Evolutionary conservation across 441 rosid species (phyloP).

Genomic region (Geranium incanum): DNA sequence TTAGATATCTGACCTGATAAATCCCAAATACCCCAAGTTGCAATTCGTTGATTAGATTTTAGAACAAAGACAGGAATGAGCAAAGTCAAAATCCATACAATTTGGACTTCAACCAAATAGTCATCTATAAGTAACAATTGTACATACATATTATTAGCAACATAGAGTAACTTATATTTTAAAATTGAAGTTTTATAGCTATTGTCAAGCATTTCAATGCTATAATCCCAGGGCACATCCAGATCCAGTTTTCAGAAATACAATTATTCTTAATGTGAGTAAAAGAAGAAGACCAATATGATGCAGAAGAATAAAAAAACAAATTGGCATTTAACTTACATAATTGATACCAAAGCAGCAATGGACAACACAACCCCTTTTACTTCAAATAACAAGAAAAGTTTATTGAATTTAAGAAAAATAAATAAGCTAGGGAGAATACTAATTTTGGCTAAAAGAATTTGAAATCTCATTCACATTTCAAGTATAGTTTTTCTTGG

Average conservation of each 20-base stretch:
- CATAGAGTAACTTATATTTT: neutral
- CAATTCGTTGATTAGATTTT: neutral
- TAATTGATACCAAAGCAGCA: neutral
- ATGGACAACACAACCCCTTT: neutral
- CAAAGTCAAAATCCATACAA: neutral
- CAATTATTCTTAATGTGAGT: neutral
- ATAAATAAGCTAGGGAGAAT: neutral
- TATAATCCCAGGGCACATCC: neutral
- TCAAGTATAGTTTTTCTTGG: neutral
- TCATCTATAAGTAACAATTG: neutral
- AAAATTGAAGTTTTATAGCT: constrained; percentile 2
- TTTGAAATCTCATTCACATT: neutral
- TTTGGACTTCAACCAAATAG: neutral
- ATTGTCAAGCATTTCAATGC: neutral
- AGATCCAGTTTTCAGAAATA: neutral
- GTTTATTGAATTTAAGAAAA: neutral
- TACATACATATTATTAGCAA: neutral
- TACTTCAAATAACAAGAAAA: neutral
- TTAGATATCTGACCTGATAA: constrained; percentile 1
- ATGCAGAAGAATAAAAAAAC: neutral
- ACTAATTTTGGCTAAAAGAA: neutral
- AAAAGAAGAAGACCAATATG: neutral
- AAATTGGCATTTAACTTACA: neutral
- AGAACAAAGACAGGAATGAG: neutral
- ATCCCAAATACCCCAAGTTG: neutral